Evolutionary conservation across 2,329 filamentous ascomycete species (phyloP).

Genomic region (Gnomoniopsis sp.): DNA sequence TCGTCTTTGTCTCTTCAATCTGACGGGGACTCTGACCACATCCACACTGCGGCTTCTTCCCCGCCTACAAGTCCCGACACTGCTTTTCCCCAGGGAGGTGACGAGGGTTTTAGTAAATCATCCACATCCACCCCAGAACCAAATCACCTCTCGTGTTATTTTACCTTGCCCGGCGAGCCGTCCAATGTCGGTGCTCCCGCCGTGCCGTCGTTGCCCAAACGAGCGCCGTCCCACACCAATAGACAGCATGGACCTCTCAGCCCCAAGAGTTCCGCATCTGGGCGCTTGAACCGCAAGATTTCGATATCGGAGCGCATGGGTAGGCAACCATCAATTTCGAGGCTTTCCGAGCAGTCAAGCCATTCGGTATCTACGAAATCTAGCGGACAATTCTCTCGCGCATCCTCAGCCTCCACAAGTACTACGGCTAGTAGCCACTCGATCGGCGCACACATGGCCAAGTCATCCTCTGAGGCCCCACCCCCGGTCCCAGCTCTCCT

Average conservation of each 20-base stretch:
- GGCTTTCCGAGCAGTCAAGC: slow-evolving; percentile 52
- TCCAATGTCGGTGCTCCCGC: slow-evolving; percentile 48
- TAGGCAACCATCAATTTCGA: slow-evolving; percentile 38
- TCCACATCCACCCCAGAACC: slow-evolving; percentile 51
- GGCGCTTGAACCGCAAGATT: slow-evolving; percentile 44
- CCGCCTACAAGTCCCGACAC: slow-evolving; percentile 68
- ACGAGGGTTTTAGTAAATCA: slow-evolving; percentile 31
- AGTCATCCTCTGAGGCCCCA: slow-evolving; percentile 26
- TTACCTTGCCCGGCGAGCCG: slow-evolving; percentile 49
- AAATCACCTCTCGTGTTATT: slow-evolving; percentile 67
- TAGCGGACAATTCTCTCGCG: slow-evolving; percentile 54
- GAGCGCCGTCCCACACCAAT: slow-evolving; percentile 86
- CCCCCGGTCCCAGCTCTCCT: slow-evolving; percentile 19
- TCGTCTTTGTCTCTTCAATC: slow-evolving; percentile 54
- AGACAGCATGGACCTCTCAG: slow-evolving; percentile 71
- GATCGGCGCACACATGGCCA: slow-evolving; percentile 22
- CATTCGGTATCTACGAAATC: slow-evolving; percentile 53
- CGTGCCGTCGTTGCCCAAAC: slow-evolving; percentile 58
- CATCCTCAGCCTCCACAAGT: slow-evolving; percentile 53
- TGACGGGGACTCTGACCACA: slow-evolving; percentile 70
- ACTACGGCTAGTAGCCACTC: slow-evolving; percentile 45
- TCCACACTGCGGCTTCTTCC: slow-evolving; percentile 53
- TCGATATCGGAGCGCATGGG: slow-evolving; percentile 65
- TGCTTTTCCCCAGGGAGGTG: slow-evolving; percentile 36
- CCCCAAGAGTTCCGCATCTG: slow-evolving; percentile 27